Evolutionary conservation across 2,329 filamentous ascomycete species (phyloP), one percentile per base, ranked within the genome.

Genomic region (Aspergillus quadricinctus): DNA sequence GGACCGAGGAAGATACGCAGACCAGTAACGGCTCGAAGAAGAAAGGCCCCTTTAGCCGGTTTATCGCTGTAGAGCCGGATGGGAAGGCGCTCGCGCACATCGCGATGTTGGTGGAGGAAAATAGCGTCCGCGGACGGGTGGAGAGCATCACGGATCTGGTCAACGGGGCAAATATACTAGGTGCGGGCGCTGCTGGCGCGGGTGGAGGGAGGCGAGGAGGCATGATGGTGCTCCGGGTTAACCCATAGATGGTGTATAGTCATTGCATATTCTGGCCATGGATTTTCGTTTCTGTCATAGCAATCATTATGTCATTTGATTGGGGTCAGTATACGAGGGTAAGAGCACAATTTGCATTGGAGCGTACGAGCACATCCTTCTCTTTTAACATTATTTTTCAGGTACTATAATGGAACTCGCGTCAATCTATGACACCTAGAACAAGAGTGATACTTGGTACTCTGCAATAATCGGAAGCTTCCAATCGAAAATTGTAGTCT

Each of bases 61-160:
- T 74, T 56, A 68, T 78, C 48, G 63, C 69, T 17, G 73, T 76
- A 7, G 64, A 67, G 54, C 72, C 75, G 5, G 68, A 76, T 57
- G 66, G 65, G 14, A 56, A 57, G 21, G 69, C 72, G 8, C 55
- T 78, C 50, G 64, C 52, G 8, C 64, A 65, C 10, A 73, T 77
- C 51, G 66, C 61, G n/a, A 58, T 64, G 27, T 59, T 77, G 53
- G 68, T 76, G 3, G 70, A 74, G 58, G 63, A 65, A 25, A 64
- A 69, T n/a, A 64, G 65, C 48, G 48, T 77, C 35, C 67, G 63
- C 35, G 71, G 71, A 3, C 61, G 68, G n/a, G 66, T 72, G 23
- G 67, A 71, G 51, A 62, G 60, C 31, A 64, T 73, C 4, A 69
- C 72, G 55, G 70, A 71, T 54, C 50, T 78, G 17, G 55, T 69